Percentiles rank a stretch among this genome's conserved stretches.
These are phyloP conservation scores for Osmanthus fragrans DNA, from an alignment of 257 asterid genomes.

Conservation along the genomic window DNA sequence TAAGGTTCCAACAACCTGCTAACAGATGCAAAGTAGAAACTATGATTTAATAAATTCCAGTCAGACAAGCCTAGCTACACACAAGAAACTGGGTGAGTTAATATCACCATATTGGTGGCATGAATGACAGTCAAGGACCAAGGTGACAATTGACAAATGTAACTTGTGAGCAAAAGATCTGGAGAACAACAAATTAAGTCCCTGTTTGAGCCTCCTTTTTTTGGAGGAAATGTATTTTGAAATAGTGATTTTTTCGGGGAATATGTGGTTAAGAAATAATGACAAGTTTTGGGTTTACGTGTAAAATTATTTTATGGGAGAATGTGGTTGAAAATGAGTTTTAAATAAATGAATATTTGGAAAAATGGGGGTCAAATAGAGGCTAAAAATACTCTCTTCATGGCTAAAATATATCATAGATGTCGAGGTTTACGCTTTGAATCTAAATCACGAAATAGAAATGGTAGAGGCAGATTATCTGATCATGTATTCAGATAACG, in stretches of 20 bases:
- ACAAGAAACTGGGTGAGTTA: slow-evolving; percentile 3
- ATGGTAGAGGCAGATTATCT: background rate
- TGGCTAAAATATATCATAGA: background rate
- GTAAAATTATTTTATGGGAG: too few species aligned
- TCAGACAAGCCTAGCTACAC: background rate
- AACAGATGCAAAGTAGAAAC: slow-evolving; percentile 19
- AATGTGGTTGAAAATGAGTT: too few species aligned
- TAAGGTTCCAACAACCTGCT: slow-evolving; percentile 45
- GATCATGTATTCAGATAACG: background rate
- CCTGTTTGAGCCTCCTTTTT: too few species aligned
- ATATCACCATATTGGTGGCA: slow-evolving; percentile 3
- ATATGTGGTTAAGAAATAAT: too few species aligned
- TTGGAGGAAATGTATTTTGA: too few species aligned
- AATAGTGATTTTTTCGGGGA: too few species aligned
- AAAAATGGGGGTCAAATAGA: too few species aligned
- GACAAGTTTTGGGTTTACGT: too few species aligned
- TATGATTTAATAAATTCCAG: slow-evolving; percentile 15
- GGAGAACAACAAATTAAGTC: background rate
- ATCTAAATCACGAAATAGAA: background rate
- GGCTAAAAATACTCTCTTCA: background rate
- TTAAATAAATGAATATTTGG: too few species aligned
- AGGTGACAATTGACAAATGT: slow-evolving; percentile 12
- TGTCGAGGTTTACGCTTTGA: background rate
- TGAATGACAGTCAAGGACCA: background rate
- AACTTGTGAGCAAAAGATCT: background rate